Evolutionary conservation across 1,284 basidiomycete species (phyloP).

Genomic region (Microbotryum saponariae): DNA sequence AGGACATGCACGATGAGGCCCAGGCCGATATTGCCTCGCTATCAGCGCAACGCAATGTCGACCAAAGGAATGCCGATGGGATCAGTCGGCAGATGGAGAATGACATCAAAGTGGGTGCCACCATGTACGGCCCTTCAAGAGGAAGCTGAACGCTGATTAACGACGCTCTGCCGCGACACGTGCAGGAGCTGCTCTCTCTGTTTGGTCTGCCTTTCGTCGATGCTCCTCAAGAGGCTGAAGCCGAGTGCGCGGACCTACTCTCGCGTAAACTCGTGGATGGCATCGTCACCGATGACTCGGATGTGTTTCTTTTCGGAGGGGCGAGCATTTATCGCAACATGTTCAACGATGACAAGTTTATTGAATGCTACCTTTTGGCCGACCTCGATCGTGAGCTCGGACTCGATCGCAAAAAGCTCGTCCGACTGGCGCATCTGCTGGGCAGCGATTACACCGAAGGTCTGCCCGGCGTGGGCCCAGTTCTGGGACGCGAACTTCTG

Average conservation of each 20-base stretch:
- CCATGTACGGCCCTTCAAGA: neutral
- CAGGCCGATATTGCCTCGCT: slow-evolving; percentile 80
- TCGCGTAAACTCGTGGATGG: slow-evolving; percentile 82
- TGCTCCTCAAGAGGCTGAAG: slow-evolving; percentile 98
- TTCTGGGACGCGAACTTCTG: slow-evolving; percentile 89
- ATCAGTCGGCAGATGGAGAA: slow-evolving; percentile 88
- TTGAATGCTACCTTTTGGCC: slow-evolving; percentile 81
- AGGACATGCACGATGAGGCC: slow-evolving; percentile 75
- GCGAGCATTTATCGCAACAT: slow-evolving; percentile 94
- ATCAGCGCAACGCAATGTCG: slow-evolving; percentile 73
- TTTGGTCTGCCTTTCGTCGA: slow-evolving; percentile 98
- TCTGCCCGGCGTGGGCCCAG: slow-evolving; percentile 86
- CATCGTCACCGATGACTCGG: slow-evolving; percentile 97
- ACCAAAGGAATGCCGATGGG: slow-evolving; percentile 89
- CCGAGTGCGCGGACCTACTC: slow-evolving; percentile 91
- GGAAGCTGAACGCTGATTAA: too few relatives aligned
- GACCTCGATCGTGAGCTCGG: slow-evolving; percentile 86
- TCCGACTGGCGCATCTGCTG: slow-evolving; percentile 83
- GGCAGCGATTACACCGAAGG: slow-evolving; percentile 98
- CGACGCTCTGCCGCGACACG: neutral
- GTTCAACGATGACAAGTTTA: slow-evolving; percentile 98
- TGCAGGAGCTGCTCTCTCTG: slow-evolving; percentile 70
- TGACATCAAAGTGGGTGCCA: slow-evolving; percentile 73
- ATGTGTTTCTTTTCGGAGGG: slow-evolving; percentile 96
- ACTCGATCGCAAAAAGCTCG: slow-evolving; percentile 74